phyloP scores from a whole-genome alignment of 2,329 filamentous ascomycete species.

The Epichloe gansuensis region DNA sequence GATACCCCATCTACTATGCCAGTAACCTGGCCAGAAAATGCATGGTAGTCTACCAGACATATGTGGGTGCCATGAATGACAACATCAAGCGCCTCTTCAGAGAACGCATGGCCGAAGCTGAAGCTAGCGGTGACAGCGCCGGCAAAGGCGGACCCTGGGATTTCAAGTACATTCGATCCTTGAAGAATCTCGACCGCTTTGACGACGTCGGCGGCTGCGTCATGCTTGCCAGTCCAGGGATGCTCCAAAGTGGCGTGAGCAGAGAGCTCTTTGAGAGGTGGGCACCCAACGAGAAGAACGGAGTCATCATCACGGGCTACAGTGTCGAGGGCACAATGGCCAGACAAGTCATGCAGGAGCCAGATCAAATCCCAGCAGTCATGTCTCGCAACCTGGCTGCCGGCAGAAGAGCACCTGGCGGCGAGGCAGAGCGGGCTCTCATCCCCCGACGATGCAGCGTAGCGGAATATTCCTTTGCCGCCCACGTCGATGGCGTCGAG shows the following conservation, averaged over 20 bases:
- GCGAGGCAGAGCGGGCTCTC: conserved; percentile 75
- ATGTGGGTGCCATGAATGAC: conserved; percentile 97
- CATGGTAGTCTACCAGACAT: conserved; percentile 98
- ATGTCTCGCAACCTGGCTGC: conserved; percentile 63
- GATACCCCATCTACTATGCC: conserved; percentile 92
- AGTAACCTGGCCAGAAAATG: conserved; percentile 90
- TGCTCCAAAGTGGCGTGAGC: conserved; percentile 94
- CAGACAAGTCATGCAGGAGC: conserved; percentile 87
- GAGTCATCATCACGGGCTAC: conserved; percentile 97
- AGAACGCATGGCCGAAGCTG: conserved; percentile 82
- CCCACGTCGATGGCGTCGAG: conserved; percentile 90
- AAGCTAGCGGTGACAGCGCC: conserved; percentile 60
- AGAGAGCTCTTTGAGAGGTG: conserved; percentile 86
- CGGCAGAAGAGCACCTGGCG: conserved; percentile 47
- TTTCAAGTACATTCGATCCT: conserved; percentile 82
- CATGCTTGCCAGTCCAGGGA: conserved; percentile 94
- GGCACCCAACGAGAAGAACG: conserved; percentile 93
- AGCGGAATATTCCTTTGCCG: conserved; percentile 88
- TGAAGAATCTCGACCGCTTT: conserved; percentile 89
- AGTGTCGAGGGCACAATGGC: conserved; percentile 98
- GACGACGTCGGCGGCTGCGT: conserved; percentile 93
- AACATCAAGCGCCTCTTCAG: conserved; percentile 95
- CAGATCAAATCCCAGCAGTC: conserved; percentile 85
- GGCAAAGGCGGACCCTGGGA: conserved; percentile 88
- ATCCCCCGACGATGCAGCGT: conserved; percentile 88